phyloP scores from a whole-genome alignment of 768 basidiomycete species.

The Russula vinacea region DNA sequence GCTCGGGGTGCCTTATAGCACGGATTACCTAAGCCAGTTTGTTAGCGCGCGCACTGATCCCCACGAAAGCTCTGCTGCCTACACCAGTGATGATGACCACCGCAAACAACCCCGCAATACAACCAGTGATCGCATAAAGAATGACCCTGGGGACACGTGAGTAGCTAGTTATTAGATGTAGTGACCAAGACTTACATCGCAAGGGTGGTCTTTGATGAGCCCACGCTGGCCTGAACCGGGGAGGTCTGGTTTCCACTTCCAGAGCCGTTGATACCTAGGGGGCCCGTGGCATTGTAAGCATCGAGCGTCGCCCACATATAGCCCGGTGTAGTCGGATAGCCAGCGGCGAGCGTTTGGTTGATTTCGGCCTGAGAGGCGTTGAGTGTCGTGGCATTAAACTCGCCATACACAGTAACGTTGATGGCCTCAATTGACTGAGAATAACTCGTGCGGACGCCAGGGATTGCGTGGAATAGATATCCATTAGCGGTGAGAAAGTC shows the following conservation, averaged over 20 bases:
- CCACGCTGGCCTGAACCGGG: constrained; percentile 8
- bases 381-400: constrained; percentile 60
- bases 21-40: constrained; percentile 57
- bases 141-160: constrained; percentile 56
- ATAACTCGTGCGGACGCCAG: constrained; percentile 55
- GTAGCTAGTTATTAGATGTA: constrained; percentile 11
- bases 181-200: constrained; percentile 59
- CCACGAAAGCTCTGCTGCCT: constrained; percentile 33
- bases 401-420: constrained; percentile 50
- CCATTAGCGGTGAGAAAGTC: constrained; percentile 67
- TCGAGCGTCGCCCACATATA: constrained; percentile 71
- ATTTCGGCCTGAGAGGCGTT: constrained; percentile 51
- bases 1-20: constrained; percentile 83
- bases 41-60: not conserved
- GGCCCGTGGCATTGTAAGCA: constrained; percentile 58
- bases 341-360: constrained; percentile 42
- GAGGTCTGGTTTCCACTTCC: constrained; percentile 32
- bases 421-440: constrained; percentile 54
- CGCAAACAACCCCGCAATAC: constrained; percentile 81
- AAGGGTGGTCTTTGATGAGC: constrained; percentile 38
- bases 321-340: constrained; percentile 47
- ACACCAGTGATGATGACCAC: constrained; percentile 84
- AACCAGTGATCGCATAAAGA: constrained; percentile 83
- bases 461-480: constrained; percentile 74
- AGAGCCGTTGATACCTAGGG: constrained; percentile 30